phyloP scores from a whole-genome alignment of 2,329 filamentous ascomycete genomes.

The Graphilbum fragrans region DNA sequence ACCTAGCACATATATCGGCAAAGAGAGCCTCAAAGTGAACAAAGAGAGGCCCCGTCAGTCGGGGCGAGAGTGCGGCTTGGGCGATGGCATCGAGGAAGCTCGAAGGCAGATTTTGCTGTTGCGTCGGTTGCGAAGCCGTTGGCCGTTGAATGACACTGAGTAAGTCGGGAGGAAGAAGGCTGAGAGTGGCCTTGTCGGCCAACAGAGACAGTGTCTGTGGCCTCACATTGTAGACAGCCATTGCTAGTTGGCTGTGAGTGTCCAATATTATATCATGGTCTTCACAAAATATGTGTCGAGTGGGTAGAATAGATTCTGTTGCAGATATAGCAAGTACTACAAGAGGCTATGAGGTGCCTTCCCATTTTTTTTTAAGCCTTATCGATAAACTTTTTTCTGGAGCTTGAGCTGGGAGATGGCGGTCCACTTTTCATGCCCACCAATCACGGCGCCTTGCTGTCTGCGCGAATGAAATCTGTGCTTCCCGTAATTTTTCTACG shows the following conservation, averaged over 20 bases:
- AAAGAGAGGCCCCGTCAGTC: slow-evolving; percentile 62
- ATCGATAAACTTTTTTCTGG: slow-evolving; percentile 1
- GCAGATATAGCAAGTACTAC: neutral
- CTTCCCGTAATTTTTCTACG: neutral
- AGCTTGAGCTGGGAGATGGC: neutral
- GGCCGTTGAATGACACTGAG: slow-evolving; percentile 52
- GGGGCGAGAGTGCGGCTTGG: slow-evolving; percentile 53
- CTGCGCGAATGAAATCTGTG: slow-evolving; percentile 1
- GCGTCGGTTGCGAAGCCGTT: slow-evolving; percentile 25
- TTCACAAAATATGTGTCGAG: no score
- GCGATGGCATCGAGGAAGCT: slow-evolving; percentile 62
- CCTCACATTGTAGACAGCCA: slow-evolving; percentile 44
- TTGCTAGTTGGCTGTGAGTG: slow-evolving; percentile 17
- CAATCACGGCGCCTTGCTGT: neutral
- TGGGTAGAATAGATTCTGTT: no score
- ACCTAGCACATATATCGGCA: slow-evolving; percentile 72
- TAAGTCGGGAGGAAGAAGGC: slow-evolving; percentile 58
- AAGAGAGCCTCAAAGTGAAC: slow-evolving; percentile 63
- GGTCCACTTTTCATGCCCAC: neutral
- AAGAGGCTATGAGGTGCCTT: neutral
- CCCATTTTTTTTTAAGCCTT: neutral
- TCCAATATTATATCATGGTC: neutral
- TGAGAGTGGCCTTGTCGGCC: slow-evolving; percentile 37
- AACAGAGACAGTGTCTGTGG: slow-evolving; percentile 43
- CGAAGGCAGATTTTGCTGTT: neutral